phyloP scores from a whole-genome alignment of 1,139 yeast species.

The Pichia sp. region DNA sequence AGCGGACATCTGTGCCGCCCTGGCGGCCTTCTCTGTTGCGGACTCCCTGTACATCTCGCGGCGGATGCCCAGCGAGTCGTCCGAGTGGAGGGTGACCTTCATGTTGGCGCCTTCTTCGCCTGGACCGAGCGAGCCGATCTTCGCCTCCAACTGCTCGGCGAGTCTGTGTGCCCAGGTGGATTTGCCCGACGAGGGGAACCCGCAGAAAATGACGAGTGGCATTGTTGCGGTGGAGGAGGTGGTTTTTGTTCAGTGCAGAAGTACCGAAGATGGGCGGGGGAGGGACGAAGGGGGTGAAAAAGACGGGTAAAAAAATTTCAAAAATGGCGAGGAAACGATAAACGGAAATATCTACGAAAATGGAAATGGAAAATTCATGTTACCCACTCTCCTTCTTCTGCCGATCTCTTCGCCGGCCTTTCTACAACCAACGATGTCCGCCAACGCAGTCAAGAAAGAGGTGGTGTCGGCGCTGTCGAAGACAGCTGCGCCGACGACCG shows the following conservation, averaged over 20 bases:
- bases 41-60: constrained; percentile 69
- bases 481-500: neutral
- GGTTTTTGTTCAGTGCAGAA: too few species aligned
- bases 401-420: too few species aligned
- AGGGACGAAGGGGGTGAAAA: too few species aligned
- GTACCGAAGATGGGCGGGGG: too few species aligned
- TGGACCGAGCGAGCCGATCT: constrained; percentile 40
- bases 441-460: too few species aligned
- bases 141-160: constrained; percentile 42
- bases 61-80: constrained; percentile 69
- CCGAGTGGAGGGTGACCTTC: constrained; percentile 67
- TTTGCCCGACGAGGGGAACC: constrained; percentile 84
- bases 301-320: too few species aligned
- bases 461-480: neutral
- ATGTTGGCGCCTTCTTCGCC: constrained; percentile 50
- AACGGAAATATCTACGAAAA: too few species aligned
- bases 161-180: constrained; percentile 66
- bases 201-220: constrained; percentile 85
- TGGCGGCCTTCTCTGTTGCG: constrained; percentile 67
- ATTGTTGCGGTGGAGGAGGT: too few species aligned
- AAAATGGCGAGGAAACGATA: too few species aligned
- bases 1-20: constrained; percentile 85
- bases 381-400: too few species aligned
- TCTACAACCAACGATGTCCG: too few species aligned
- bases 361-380: too few species aligned